Evolutionary conservation across 1,284 basidiomycete genomes (phyloP).

Genomic region (Rhodotorula sp.): DNA sequence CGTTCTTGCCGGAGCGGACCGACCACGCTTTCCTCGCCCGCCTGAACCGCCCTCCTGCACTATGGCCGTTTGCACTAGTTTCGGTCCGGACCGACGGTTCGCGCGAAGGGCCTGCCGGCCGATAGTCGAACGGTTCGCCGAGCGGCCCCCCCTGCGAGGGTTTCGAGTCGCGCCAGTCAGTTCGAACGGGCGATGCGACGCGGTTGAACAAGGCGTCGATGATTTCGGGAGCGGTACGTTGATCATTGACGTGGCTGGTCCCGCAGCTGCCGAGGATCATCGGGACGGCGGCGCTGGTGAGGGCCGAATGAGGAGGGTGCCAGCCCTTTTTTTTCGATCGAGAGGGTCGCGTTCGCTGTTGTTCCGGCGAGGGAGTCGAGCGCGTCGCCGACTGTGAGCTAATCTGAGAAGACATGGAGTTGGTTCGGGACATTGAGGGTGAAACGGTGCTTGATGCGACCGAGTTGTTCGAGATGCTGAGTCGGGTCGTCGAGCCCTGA

Average conservation of each 20-base stretch:
- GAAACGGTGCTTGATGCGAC: neutral
- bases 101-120: neutral
- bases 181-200: conserved; percentile 1
- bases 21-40: conserved; percentile 15
- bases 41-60: neutral
- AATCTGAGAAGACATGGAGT: conserved; percentile 11
- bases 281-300: neutral
- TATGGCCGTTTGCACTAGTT: neutral
- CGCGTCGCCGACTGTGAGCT: neutral
- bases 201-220: conserved; percentile 37
- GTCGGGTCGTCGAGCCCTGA: neutral
- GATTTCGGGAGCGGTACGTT: conserved; percentile 30
- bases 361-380: neutral
- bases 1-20: neutral
- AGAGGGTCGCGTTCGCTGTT: neutral
- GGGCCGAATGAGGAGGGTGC: conserved; percentile 3
- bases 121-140: conserved; percentile 11
- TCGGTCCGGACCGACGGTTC: neutral
- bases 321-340: neutral
- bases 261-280: neutral
- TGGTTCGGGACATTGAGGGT: neutral
- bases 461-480: neutral
- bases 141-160: neutral
- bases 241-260: neutral
- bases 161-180: neutral